Evolutionary conservation across 768 basidiomycete genomes (phyloP).

Genomic region (Rhodotorula kratochvilovae): DNA sequence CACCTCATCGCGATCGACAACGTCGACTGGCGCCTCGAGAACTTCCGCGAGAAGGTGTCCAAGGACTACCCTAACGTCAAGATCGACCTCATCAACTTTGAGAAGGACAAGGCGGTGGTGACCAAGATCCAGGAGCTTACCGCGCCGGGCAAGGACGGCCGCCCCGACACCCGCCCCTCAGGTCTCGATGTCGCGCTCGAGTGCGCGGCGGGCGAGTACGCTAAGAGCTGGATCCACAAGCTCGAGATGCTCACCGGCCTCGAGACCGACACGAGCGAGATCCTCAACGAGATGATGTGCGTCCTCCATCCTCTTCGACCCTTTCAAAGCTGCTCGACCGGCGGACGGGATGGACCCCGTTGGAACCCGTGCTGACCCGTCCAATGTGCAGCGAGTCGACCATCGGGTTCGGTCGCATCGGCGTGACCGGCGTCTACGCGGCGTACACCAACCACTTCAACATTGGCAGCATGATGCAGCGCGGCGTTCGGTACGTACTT

Average conservation of each 20-base stretch:
- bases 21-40: slow-evolving; percentile 55
- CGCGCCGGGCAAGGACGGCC: not conserved
- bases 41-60: slow-evolving; percentile 51
- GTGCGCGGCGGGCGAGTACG: slow-evolving; percentile 48
- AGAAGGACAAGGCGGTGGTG: slow-evolving; percentile 54
- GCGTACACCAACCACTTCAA: slow-evolving; percentile 58
- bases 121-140: slow-evolving; percentile 57
- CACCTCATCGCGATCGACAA: slow-evolving; percentile 69
- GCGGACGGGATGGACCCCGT: too few species aligned
- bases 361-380: too few species aligned
- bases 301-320: not conserved
- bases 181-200: slow-evolving; percentile 65
- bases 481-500: slow-evolving; percentile 42
- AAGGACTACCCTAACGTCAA: slow-evolving; percentile 45
- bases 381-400: slow-evolving; percentile 5
- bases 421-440: slow-evolving; percentile 65
- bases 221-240: slow-evolving; percentile 46
- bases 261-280: slow-evolving; percentile 51
- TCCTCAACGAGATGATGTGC: slow-evolving; percentile 48
- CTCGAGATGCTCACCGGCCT: slow-evolving; percentile 49
- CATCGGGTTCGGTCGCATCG: slow-evolving; percentile 53
- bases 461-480: slow-evolving; percentile 72
- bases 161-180: slow-evolving; percentile 50
- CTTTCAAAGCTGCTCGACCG: not conserved
- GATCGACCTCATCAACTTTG: slow-evolving; percentile 62